A percentile compares a stretch with the other conserved stretches of the same genome.
phyloP scores from a whole-genome alignment of 2,329 filamentous ascomycete species.

The Trichophyton mentagrophytes region DNA sequence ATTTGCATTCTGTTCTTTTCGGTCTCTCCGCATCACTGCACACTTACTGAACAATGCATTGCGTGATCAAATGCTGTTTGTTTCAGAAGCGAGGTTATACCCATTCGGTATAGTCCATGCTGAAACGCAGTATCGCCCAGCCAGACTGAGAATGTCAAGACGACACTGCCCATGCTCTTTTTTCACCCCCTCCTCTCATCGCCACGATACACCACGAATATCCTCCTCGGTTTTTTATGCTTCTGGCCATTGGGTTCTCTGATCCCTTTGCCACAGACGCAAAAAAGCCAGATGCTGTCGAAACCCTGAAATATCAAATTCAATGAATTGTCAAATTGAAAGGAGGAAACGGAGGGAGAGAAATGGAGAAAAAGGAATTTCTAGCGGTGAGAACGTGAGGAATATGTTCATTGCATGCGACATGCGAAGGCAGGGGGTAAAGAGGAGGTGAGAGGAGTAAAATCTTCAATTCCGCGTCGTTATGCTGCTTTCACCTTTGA shows the following conservation, averaged over 20 bases:
- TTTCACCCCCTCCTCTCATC: neutral
- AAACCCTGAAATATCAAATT: neutral
- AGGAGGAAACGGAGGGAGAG: neutral
- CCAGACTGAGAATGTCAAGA: neutral
- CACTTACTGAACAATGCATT: neutral
- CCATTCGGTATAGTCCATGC: neutral
- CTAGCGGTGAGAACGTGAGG: neutral
- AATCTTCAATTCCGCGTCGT: neutral
- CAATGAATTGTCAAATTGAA: neutral
- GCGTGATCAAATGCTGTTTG: slow-evolving; percentile 1
- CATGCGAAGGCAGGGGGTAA: neutral
- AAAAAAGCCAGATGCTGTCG: neutral
- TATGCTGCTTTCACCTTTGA: neutral
- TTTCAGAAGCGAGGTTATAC: slow-evolving; percentile 1
- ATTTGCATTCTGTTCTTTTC: neutral
- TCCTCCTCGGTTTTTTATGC: neutral
- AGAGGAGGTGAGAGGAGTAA: neutral
- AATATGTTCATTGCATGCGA: neutral
- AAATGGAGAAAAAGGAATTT: neutral
- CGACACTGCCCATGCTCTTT: neutral
- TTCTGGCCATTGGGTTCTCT: neutral
- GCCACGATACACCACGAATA: neutral
- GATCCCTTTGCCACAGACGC: neutral
- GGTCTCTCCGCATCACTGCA: neutral
- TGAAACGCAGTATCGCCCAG: neutral